phyloP scores from a whole-genome alignment of 2,329 filamentous ascomycete species.

The Scedosporium aurantiacum region DNA sequence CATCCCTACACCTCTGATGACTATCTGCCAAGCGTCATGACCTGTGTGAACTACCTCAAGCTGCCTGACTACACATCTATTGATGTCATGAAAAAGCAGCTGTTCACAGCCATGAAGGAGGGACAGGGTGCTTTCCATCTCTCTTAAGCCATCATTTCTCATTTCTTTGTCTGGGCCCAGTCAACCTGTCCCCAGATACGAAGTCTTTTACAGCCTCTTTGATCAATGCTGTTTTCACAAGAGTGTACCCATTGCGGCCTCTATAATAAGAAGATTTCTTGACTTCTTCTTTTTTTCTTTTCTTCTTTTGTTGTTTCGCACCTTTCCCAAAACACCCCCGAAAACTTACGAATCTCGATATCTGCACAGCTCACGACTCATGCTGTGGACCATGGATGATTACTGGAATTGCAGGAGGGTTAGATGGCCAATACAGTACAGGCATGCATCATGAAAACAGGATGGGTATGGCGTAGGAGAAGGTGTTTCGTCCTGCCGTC shows the following conservation, averaged over 20 bases:
- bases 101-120: slow-evolving; percentile 81
- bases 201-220: background rate
- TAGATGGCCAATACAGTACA: slow-evolving; percentile 4
- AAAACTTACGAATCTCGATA: background rate
- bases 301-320: background rate
- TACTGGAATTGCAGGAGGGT: background rate
- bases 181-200: slow-evolving; percentile 1
- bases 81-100: slow-evolving; percentile 63
- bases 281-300: background rate
- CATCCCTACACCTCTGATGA: slow-evolving; percentile 88
- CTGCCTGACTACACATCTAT: slow-evolving; percentile 84
- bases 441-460: slow-evolving; percentile 4
- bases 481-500: background rate
- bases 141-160: slow-evolving; percentile 41
- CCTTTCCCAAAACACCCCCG: background rate
- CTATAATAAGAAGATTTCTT: background rate
- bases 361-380: slow-evolving; percentile 4
- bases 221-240: background rate
- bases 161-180: slow-evolving; percentile 6
- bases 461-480: slow-evolving; percentile 4
- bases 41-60: slow-evolving; percentile 98
- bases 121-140: slow-evolving; percentile 97
- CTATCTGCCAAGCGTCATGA: slow-evolving; percentile 99
- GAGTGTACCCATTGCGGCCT: background rate
- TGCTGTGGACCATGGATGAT: background rate